Evolutionary conservation across 257 asterid genomes (phyloP).

Genomic region (Sherardia arvensis): DNA sequence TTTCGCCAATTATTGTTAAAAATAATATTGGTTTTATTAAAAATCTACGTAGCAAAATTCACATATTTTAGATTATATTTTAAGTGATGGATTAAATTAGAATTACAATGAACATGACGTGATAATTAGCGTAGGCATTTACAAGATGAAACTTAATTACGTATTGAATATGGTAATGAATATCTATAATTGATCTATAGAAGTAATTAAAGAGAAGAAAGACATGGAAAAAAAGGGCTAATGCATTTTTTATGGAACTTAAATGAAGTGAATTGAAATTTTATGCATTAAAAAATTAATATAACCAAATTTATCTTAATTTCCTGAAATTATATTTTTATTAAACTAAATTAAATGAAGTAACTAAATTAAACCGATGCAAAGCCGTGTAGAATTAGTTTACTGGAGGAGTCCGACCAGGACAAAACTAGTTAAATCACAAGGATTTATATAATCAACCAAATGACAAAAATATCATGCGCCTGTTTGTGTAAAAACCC

Average conservation of each 20-base stretch:
- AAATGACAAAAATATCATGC: neutral
- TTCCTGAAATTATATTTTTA: too few relatives aligned
- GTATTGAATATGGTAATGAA: neutral
- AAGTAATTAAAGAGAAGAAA: too few relatives aligned
- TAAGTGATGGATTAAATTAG: neutral
- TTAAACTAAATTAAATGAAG: too few relatives aligned
- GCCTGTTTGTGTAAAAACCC: too few relatives aligned
- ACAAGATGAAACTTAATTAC: neutral
- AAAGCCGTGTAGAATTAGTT: neutral
- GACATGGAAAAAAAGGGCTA: too few relatives aligned
- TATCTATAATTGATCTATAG: neutral
- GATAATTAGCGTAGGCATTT: neutral
- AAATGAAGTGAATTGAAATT: too few relatives aligned
- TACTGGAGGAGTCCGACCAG: neutral
- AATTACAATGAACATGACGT: neutral
- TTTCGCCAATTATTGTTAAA: too few relatives aligned
- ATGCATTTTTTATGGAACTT: too few relatives aligned
- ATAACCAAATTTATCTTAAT: too few relatives aligned
- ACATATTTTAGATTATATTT: neutral
- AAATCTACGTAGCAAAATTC: neutral
- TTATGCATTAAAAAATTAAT: too few relatives aligned
- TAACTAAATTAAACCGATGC: too few relatives aligned
- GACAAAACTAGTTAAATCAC: neutral
- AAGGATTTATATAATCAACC: neutral
- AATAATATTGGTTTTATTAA: too few relatives aligned